Percentiles rank a stretch among this genome's conserved stretches.
Conservation (phyloP, 1,284 basidiomycete species). For the Rhodotorula sp. region DNA sequence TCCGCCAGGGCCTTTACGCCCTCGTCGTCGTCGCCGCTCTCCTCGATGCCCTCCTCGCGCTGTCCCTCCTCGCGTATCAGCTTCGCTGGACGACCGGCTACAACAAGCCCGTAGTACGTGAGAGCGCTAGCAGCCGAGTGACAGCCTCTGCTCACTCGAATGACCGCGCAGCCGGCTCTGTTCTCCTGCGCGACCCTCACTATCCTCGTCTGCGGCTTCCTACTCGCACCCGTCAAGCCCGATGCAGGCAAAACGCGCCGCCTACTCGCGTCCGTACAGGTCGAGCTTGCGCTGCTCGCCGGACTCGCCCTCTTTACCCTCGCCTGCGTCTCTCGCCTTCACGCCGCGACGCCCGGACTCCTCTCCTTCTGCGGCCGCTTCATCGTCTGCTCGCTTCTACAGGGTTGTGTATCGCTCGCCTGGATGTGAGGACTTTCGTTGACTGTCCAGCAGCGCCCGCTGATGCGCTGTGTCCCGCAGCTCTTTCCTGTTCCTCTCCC, state of each 20-base stretch:
- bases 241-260: not conserved
- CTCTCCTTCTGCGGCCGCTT: slow-evolving; percentile 13
- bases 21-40: slow-evolving; percentile 5
- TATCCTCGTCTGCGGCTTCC: slow-evolving; percentile 5
- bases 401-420: slow-evolving; percentile 8
- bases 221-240: not conserved
- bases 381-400: slow-evolving; percentile 15
- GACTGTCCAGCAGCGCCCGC: too few relatives aligned
- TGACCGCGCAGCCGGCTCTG: not conserved
- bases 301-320: slow-evolving; percentile 12
- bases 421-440: slow-evolving; percentile 24
- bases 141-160: not conserved
- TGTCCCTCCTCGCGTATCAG: slow-evolving; percentile 15
- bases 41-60: not conserved
- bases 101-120: slow-evolving; percentile 19
- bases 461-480: slow-evolving; percentile 1
- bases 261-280: not conserved
- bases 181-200: not conserved
- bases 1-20: slow-evolving; percentile 1
- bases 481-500: slow-evolving; percentile 19
- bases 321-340: slow-evolving; percentile 10
- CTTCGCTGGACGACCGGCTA: slow-evolving; percentile 17
- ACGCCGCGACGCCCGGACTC: slow-evolving; percentile 23
- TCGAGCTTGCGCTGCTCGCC: slow-evolving; percentile 6
- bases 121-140: not conserved